Percentiles rank a stretch among this genome's conserved stretches.
Evolutionary conservation across 75 land plant species (phyloP).

Genomic region (Cupressus sempervirens): DNA sequence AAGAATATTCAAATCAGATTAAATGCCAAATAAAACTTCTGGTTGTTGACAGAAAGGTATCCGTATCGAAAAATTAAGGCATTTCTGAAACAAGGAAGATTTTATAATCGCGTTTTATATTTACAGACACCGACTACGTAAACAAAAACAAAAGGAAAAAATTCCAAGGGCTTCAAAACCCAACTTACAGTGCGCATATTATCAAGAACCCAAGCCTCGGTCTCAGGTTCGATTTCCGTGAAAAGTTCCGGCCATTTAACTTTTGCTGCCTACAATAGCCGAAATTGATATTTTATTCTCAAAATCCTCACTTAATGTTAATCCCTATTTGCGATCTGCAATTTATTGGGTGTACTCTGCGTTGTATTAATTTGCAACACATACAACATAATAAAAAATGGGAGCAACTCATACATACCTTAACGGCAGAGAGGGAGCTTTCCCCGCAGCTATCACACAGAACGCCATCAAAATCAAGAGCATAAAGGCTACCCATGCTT

Average conservation of each 20-base stretch:
- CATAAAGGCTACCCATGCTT: conserved; percentile 73
- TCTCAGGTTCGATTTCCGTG: conserved; percentile 43
- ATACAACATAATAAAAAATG: background rate
- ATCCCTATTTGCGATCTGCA: background rate
- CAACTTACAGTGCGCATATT: conserved; percentile 69
- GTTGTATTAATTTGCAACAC: background rate
- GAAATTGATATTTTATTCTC: background rate
- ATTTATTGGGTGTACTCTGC: too few relatives aligned
- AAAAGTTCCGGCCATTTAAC: conserved; percentile 82
- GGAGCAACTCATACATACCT: conserved; percentile 35
- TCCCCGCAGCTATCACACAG: conserved; percentile 99
- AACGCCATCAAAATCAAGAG: conserved; percentile 97
- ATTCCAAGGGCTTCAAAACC: background rate
- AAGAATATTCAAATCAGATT: too few relatives aligned
- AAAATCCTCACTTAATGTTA: background rate
- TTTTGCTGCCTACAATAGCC: conserved; percentile 76
- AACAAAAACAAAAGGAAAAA: background rate
- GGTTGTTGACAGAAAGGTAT: background rate
- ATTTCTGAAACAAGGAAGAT: background rate
- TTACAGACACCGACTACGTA: background rate
- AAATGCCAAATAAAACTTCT: background rate
- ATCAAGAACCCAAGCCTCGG: conserved; percentile 93
- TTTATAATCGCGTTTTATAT: background rate
- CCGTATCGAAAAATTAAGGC: background rate
- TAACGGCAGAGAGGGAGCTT: conserved; percentile 90